phyloP scores from a whole-genome alignment of 805 yeast species.

The Ogataea thermomethanolica region DNA sequence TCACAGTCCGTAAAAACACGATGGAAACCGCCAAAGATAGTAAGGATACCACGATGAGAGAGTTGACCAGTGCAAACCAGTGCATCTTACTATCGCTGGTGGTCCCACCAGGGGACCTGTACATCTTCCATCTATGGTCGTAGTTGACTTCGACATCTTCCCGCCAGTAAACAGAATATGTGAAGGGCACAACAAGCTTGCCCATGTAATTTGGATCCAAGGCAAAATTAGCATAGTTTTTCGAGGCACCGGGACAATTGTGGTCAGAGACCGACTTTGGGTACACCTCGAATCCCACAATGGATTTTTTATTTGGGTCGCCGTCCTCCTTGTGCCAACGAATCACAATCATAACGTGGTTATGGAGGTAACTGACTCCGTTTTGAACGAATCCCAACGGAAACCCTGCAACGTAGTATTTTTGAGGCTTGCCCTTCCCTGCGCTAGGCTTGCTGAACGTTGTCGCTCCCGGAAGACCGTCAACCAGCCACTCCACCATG shows the following conservation, averaged over 20 bases:
- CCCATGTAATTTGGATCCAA: slow-evolving; percentile 42
- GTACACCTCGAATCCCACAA: slow-evolving; percentile 88
- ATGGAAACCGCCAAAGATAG: slow-evolving; percentile 63
- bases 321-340: slow-evolving; percentile 58
- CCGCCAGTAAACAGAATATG: slow-evolving; percentile 86
- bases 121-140: slow-evolving; percentile 70
- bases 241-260: slow-evolving; percentile 73
- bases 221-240: slow-evolving; percentile 54
- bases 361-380: slow-evolving; percentile 62
- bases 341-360: slow-evolving; percentile 78
- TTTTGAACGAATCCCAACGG: slow-evolving; percentile 70
- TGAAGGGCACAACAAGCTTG: slow-evolving; percentile 58
- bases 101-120: slow-evolving; percentile 37
- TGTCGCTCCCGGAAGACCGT: slow-evolving; percentile 85
- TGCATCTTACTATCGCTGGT: slow-evolving; percentile 60
- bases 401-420: slow-evolving; percentile 80
- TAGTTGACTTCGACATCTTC: slow-evolving; percentile 68
- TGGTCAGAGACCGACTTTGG: slow-evolving; percentile 71
- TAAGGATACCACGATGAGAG: slow-evolving; percentile 59
- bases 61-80: slow-evolving; percentile 74
- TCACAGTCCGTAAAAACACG: slow-evolving; percentile 55
- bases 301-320: slow-evolving; percentile 41
- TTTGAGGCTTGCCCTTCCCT: slow-evolving; percentile 44
- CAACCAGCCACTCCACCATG: slow-evolving; percentile 79
- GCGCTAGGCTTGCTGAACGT: slow-evolving; percentile 61